Evolutionary conservation across 1,284 basidiomycete genomes (phyloP), one percentile per base, ranked within the genome.

Genomic region (Pascua sp.): DNA sequence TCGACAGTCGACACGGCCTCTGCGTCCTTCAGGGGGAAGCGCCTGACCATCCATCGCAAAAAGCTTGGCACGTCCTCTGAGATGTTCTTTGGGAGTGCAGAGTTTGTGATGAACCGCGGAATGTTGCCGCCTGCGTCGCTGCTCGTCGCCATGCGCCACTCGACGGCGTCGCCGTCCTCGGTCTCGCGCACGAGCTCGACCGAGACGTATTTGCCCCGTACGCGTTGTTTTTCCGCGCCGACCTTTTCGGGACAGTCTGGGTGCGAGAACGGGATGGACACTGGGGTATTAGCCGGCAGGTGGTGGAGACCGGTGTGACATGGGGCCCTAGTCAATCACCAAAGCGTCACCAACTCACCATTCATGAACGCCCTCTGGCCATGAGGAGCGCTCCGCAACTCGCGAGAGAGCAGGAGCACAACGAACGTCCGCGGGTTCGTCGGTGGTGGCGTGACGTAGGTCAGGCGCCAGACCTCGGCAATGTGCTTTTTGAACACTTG

Each of bases 141-240:
- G 49, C 67, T 69, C 51, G 74, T 76, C 4, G 71, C 70, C 76
- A 76, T 77, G 41, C 67, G 62, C 76, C 76, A 77, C 53, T 75
- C 71, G 11, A 75, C 72, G 17, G 58, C 43, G 2, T 38, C 51
- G 2, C 72, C 73, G 16, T 48, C 57, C 7, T 67, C 58, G 32
- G 53, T 42, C 61, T 77, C 76, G 13, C 49, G 45, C 2, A 77
- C 74, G 16, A 65, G 59, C 56, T 77, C 76, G 15, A 76, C 76
- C 3, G 67, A 69, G 12, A 75, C 71, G 55, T 77, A 77, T 53
- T 62, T 65, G n/a, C 72, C 76, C 39, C 76, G 58, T 5, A 75
- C 74, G n/a, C 72, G 60, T 5, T 45, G 37, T 49, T 69, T 69
- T 47, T 77, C 76, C 1, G 44, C 55, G n/a, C 70, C 72, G 39